Evolutionary conservation across 768 basidiomycete genomes (phyloP).

Genomic region (Obba rivulosa): DNA sequence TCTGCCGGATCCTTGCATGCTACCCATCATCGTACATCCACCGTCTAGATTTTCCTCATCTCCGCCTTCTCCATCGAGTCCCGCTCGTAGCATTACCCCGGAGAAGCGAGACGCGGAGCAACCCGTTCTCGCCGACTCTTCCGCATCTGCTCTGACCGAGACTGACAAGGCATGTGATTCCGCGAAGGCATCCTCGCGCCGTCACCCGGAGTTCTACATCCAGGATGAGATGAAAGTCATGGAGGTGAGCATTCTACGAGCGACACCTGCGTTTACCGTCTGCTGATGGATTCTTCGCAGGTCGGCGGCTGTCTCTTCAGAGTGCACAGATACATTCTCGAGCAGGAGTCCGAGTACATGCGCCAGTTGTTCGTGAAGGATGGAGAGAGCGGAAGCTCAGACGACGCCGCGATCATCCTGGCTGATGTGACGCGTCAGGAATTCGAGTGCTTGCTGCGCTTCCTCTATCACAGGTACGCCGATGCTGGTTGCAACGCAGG

Average conservation of each 20-base stretch:
- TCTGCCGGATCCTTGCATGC: no score
- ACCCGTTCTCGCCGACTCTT: no score
- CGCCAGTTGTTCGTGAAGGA: conserved; percentile 24
- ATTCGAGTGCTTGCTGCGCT: conserved; percentile 31
- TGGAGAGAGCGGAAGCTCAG: conserved; percentile 23
- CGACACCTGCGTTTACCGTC: not conserved
- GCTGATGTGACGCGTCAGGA: conserved; percentile 24
- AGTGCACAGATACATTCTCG: conserved; percentile 36
- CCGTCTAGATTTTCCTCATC: no score
- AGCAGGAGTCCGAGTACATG: conserved; percentile 33
- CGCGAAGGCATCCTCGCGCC: not conserved
- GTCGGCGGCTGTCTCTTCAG: conserved; percentile 35
- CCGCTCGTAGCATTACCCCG: no score
- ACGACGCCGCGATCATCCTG: conserved; percentile 25
- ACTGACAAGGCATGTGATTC: no score
- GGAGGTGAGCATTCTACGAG: conserved; percentile 1
- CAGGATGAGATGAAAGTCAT: conserved; percentile 17
- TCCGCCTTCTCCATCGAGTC: no score
- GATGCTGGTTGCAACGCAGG: no score
- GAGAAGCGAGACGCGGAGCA: no score
- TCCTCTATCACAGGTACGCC: conserved; percentile 29
- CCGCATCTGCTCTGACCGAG: no score
- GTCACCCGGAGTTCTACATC: conserved; percentile 14
- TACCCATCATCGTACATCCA: no score
- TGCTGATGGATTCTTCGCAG: conserved; percentile 15